Evolutionary conservation across 108 stramenopile genomes (phyloP).

Genomic region (Nitzschia palea): DNA sequence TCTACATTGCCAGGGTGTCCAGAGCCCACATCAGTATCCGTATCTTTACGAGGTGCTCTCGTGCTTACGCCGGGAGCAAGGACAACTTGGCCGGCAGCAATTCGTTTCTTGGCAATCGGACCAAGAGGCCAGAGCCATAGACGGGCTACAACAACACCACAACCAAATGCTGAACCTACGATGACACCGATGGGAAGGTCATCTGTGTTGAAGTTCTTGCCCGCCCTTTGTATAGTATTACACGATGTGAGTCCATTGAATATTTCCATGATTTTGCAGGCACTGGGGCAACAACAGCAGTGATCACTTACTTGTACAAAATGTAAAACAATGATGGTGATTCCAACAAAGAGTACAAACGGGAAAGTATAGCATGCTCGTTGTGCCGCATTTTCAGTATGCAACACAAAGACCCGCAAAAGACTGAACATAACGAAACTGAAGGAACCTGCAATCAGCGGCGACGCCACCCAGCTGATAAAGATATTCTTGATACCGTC

Average conservation of each 20-base stretch:
- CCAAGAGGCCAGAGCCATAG: conserved; percentile 37
- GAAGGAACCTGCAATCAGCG: conserved; percentile 43
- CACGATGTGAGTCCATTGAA: no score
- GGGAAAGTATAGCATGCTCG: conserved; percentile 52
- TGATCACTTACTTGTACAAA: conserved; percentile 41
- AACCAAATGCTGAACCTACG: conserved; percentile 27
- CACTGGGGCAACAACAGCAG: no score
- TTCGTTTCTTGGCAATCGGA: conserved; percentile 27
- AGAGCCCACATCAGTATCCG: neutral
- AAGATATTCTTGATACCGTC: conserved; percentile 36
- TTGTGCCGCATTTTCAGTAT: conserved; percentile 32
- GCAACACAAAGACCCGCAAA: conserved; percentile 25
- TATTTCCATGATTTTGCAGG: no score
- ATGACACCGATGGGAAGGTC: no score
- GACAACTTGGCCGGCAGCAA: conserved; percentile 9
- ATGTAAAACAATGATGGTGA: conserved; percentile 49
- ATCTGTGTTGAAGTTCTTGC: no score
- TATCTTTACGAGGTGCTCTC: neutral
- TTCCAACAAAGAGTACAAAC: conserved; percentile 39
- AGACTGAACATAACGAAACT: conserved; percentile 40
- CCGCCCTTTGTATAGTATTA: no score
- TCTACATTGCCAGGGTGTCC: neutral
- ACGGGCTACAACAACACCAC: conserved; percentile 16
- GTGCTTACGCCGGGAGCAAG: no score
- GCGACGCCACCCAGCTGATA: conserved; percentile 62